Base-by-base conservation (phyloP, 208 protist species). In the Leishmania turanica region DNA sequence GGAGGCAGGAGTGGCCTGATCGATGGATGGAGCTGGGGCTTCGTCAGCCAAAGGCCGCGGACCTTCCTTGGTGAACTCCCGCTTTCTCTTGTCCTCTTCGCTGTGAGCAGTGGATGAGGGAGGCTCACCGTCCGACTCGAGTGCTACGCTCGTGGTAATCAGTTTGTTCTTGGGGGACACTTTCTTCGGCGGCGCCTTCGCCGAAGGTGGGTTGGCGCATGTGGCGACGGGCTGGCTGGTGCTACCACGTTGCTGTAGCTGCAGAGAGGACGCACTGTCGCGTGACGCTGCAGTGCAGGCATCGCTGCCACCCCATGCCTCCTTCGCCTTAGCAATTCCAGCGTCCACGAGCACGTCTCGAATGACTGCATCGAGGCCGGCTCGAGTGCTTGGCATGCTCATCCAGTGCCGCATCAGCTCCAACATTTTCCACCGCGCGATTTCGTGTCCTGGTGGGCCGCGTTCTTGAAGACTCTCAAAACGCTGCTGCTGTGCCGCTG, bases 391-490 rank as follows among this genome's bases (percentile, higher is more conserved):
- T 31, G 77, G 71, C 24, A 89, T 84, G 66, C 87, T 85, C 83
- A 96, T 89, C 92, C 92, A 96, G 60, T 89, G 90, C 62, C 92
- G 87, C 66, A 96, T 81, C 1, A 93, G 81, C 77, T 94, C 92
- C 51, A 94, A 83, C 70, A 92, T 80, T 54, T 93, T 93, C 60
- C 89, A 79, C 80, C 90, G 83, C 54, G 88, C 87, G 34, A 83
- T 64, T 45, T 84, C 87, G 40, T 87, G 88, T 7, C 62, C 75
- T 19, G 77, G 68, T 9, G 83, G 83, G 66, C 88, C 88, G 24
- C 70, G 69, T 19, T 77, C 69, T 62, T 89, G 80, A 34, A 89
- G 78, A 21, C 45, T 78, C 40, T 87, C 66, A 62, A 85, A 92
- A 9, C 87, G 84, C 3, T 80, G 42, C 64, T 82, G 66, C 75